Evolutionary conservation across 768 basidiomycete genomes (phyloP).

Genomic region (Gyrodon lividus): DNA sequence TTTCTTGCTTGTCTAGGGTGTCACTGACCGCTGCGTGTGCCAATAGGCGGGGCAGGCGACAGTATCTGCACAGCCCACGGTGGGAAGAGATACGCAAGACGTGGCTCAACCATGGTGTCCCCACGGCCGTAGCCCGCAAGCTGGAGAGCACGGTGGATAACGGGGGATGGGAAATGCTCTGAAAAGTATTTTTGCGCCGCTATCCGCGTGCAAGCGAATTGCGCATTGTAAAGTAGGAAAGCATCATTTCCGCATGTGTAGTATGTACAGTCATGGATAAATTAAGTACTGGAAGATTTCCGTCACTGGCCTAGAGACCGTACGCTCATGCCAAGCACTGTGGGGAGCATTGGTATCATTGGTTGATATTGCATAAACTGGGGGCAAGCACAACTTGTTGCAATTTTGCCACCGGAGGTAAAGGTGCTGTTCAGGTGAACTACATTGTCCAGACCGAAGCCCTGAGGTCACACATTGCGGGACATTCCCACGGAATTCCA

Average conservation of each 20-base stretch:
- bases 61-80: constrained; percentile 79
- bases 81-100: constrained; percentile 90
- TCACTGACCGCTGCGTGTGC: not conserved
- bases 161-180: constrained; percentile 93
- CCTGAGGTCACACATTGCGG: too few relatives aligned
- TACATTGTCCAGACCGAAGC: too few relatives aligned
- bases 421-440: too few relatives aligned
- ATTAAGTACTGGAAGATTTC: too few relatives aligned
- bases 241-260: not conserved
- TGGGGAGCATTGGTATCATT: too few relatives aligned
- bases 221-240: not conserved
- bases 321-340: too few relatives aligned
- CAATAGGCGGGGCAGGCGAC: constrained; percentile 78
- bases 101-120: constrained; percentile 90
- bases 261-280: not conserved
- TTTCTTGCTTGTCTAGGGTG: not conserved
- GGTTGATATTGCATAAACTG: too few relatives aligned
- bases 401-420: too few relatives aligned
- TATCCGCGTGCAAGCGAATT: not conserved
- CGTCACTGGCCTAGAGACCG: too few relatives aligned
- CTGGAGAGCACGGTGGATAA: constrained; percentile 83
- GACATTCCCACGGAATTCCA: too few relatives aligned
- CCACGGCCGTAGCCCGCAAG: constrained; percentile 86
- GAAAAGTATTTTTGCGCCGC: not conserved
- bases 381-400: too few relatives aligned